These are phyloP conservation scores for Lablab purpureus DNA, from an alignment of 306 rosid species.

Conservation along the genomic window DNA sequence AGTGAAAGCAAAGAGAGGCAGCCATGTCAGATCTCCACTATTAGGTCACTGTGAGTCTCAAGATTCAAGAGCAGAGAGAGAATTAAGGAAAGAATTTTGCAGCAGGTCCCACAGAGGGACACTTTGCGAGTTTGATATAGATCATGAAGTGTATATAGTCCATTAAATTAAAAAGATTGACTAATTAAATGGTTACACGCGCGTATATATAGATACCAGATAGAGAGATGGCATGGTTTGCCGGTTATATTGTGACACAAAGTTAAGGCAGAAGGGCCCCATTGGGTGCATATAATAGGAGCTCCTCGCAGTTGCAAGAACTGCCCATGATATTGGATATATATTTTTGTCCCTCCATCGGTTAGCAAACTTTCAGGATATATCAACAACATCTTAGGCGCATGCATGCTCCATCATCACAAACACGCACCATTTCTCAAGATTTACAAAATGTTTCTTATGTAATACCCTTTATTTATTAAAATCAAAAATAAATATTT, in stretches of 20 bases:
- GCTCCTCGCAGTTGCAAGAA: background rate
- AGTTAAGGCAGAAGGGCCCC: conserved; percentile 60
- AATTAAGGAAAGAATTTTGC: conserved; percentile 10
- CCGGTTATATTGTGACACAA: conserved; percentile 66
- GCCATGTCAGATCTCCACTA: conserved; percentile 55
- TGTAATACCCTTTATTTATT: too few relatives aligned
- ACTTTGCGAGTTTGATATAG: conserved; percentile 42
- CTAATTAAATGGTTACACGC: conserved; percentile 9
- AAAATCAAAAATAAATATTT: too few relatives aligned
- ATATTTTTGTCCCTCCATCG: conserved; percentile 2
- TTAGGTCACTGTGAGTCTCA: background rate
- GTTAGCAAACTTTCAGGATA: background rate
- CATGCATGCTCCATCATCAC: conserved; percentile 6
- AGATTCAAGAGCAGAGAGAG: conserved; percentile 3
- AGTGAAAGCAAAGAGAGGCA: conserved; percentile 44
- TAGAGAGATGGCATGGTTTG: conserved; percentile 53
- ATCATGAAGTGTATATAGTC: background rate
- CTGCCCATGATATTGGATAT: background rate
- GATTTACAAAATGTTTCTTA: too few relatives aligned
- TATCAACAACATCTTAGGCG: background rate
- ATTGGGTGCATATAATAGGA: background rate
- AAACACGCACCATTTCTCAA: too few relatives aligned
- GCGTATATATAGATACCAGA: background rate
- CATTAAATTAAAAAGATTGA: conserved; percentile 42
- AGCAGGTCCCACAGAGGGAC: conserved; percentile 28